Conservation (phyloP, 139 green algal genomes). For the Micromonas pusilla region DNA sequence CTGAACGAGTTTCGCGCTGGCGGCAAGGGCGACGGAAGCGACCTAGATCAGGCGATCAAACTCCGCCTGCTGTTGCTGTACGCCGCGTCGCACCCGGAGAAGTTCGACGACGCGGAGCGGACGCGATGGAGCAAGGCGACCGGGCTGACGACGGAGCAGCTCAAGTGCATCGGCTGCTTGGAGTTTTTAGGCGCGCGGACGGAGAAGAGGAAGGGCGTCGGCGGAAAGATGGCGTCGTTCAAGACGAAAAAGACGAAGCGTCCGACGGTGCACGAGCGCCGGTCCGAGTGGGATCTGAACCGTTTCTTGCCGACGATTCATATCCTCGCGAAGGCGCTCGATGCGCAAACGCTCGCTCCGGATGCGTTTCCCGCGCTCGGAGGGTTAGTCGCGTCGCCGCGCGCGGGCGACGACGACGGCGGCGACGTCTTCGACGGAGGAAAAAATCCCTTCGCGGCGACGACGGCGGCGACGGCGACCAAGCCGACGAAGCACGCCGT, state of each 20-base stretch:
- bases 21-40: neutral
- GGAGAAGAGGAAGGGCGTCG: conserved; percentile 49
- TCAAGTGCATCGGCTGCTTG: conserved; percentile 76
- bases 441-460: too few species aligned
- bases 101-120: conserved; percentile 70
- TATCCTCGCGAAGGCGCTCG: neutral
- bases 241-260: neutral
- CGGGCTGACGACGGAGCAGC: conserved; percentile 59
- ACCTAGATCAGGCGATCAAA: conserved; percentile 52
- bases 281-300: neutral
- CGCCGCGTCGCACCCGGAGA: conserved; percentile 84
- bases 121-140: conserved; percentile 70
- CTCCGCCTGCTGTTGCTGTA: conserved; percentile 90
- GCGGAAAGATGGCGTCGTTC: neutral
- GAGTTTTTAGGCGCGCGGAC: conserved; percentile 82
- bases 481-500: too few species aligned
- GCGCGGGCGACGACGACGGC: too few species aligned
- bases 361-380: too few species aligned
- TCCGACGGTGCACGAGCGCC: neutral
- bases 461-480: too few species aligned
- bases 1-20: conserved; percentile 9
- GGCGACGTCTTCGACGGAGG: too few species aligned
- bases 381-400: too few species aligned
- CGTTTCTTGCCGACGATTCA: conserved; percentile 3
- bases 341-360: too few species aligned